These are phyloP conservation scores for Austroboletus eburneus DNA, from an alignment of 768 basidiomycete species.

Conservation along the genomic window DNA sequence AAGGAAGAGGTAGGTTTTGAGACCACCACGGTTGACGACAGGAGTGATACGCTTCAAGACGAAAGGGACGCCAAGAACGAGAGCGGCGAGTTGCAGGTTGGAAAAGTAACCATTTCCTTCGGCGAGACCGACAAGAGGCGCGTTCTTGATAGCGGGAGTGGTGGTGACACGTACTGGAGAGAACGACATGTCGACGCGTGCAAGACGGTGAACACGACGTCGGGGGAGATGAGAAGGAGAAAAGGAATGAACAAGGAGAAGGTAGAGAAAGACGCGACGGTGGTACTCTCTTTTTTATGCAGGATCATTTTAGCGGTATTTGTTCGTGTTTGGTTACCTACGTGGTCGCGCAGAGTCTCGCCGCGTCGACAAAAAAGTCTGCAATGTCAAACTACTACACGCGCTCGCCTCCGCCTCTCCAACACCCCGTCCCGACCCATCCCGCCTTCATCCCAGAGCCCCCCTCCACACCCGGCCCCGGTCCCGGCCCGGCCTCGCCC, in stretches of 20 bases:
- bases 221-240: constrained; percentile 8
- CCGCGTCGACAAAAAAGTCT: neutral
- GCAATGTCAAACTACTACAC: constrained; percentile 36
- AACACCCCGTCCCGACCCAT: constrained; percentile 86
- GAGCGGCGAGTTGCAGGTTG: constrained; percentile 72
- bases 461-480: constrained; percentile 67
- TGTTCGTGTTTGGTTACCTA: constrained; percentile 14
- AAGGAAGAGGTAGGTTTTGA: constrained; percentile 83
- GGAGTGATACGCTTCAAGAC: constrained; percentile 79
- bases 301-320: constrained; percentile 10
- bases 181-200: constrained; percentile 35
- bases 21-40: constrained; percentile 76
- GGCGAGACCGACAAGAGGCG: constrained; percentile 73
- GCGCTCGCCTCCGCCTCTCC: constrained; percentile 72
- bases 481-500: constrained; percentile 67
- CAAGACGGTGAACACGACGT: constrained; percentile 1
- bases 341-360: neutral
- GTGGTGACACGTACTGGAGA: constrained; percentile 57
- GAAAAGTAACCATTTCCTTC: constrained; percentile 86
- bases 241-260: constrained; percentile 13
- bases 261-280: constrained; percentile 1
- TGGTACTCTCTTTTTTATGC: constrained; percentile 17
- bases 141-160: constrained; percentile 78
- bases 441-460: constrained; percentile 83
- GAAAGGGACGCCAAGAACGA: constrained; percentile 79